These are phyloP conservation scores for Ogataea pini DNA, from an alignment of 805 yeast species.

Conservation along the genomic window DNA sequence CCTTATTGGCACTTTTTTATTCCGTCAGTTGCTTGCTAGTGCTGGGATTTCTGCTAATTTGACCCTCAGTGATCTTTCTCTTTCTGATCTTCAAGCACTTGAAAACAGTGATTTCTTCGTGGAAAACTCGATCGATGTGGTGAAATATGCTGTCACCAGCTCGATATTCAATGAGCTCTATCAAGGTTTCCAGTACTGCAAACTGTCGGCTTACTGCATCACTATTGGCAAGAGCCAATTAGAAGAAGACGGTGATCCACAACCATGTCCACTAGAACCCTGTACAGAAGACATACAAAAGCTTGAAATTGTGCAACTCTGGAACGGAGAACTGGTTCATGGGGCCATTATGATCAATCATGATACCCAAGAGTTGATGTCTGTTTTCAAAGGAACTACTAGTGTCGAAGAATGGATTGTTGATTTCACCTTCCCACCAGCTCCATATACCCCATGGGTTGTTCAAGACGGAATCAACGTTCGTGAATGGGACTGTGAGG, in stretches of 20 bases:
- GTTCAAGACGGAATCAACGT: constrained; percentile 23
- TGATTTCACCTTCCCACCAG: constrained; percentile 52
- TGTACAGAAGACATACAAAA: constrained; percentile 28
- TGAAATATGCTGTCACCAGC: background rate
- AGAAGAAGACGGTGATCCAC: constrained; percentile 29
- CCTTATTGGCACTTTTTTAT: background rate
- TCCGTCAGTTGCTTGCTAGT: background rate
- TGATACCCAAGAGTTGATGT: constrained; percentile 41
- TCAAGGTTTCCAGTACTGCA: constrained; percentile 35
- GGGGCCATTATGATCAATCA: constrained; percentile 58
- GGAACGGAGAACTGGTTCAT: constrained; percentile 48
- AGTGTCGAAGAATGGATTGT: constrained; percentile 61
- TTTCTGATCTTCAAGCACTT: background rate
- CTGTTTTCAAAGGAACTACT: constrained; percentile 66
- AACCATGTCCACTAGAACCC: constrained; percentile 37
- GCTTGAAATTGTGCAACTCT: constrained; percentile 41
- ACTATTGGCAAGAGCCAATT: constrained; percentile 21
- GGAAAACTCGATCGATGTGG: constrained; percentile 1
- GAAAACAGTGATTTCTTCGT: constrained; percentile 1
- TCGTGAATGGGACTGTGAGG: constrained; percentile 40
- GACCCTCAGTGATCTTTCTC: background rate
- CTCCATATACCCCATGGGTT: constrained; percentile 45
- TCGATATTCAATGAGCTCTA: constrained; percentile 33
- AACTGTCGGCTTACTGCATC: constrained; percentile 38
- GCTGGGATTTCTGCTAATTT: background rate